Conservation (phyloP, 192 early-diverging fungal species). For the Diversispora eburnea region DNA sequence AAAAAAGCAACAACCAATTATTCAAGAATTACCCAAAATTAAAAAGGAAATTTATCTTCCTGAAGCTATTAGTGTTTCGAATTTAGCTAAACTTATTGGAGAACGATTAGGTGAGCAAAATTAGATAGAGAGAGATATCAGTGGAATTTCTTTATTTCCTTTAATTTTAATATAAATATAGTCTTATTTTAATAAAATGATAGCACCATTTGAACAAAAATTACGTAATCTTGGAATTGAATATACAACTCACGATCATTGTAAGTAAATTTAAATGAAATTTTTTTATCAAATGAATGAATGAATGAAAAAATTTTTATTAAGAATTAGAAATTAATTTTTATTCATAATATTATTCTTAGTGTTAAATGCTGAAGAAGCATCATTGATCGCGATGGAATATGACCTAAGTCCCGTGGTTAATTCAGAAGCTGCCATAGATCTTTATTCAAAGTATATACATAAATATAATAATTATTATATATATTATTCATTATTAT, state of each 20-base stretch:
- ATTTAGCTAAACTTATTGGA: constrained; percentile 74
- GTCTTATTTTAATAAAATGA: not conserved
- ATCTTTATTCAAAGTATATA: constrained; percentile 55
- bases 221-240: constrained; percentile 82
- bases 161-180: constrained; percentile 4
- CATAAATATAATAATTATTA: not conserved
- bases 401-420: constrained; percentile 80
- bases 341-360: not conserved
- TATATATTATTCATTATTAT: not conserved
- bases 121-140: not conserved
- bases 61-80: constrained; percentile 77
- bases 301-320: constrained; percentile 10
- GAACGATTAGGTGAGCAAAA: constrained; percentile 55
- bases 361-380: constrained; percentile 82
- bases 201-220: constrained; percentile 50
- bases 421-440: constrained; percentile 47
- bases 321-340: not conserved
- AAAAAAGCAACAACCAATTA: not conserved
- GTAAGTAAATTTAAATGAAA: not conserved
- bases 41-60: constrained; percentile 72
- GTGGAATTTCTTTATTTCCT: not conserved
- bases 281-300: not conserved
- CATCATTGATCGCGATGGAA: constrained; percentile 82
- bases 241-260: constrained; percentile 50
- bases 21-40: constrained; percentile 32